A percentile compares a stretch with the other conserved stretches of the same genome.
Evolutionary conservation across 140 eudicot species (phyloP).

Genomic region (Oenanthe javanica): DNA sequence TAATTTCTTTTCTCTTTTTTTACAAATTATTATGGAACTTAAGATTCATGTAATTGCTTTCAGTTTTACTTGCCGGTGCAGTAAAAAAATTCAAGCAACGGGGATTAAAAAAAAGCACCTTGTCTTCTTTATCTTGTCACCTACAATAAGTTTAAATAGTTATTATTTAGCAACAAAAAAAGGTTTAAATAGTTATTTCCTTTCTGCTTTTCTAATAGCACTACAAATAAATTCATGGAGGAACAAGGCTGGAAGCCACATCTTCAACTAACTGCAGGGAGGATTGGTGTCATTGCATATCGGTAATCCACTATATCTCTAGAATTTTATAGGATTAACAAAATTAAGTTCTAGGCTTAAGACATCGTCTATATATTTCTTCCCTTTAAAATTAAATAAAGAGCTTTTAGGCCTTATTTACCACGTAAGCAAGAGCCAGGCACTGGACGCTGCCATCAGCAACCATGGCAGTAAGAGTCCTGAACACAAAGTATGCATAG

Average conservation of each 20-base stretch:
- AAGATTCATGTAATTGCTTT: not conserved
- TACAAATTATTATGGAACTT: not conserved
- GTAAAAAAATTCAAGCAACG: not conserved
- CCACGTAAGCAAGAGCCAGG: conserved; percentile 45
- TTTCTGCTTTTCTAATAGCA: not conserved
- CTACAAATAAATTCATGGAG: not conserved
- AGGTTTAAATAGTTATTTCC: not conserved
- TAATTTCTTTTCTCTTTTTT: not conserved
- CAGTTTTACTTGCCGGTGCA: not conserved
- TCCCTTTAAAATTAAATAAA: too few species aligned
- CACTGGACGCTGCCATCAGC: conserved; percentile 25
- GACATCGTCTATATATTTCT: not conserved
- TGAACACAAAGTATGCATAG: conserved; percentile 33
- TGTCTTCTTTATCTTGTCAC: not conserved
- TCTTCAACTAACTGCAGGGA: not conserved
- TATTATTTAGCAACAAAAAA: too few species aligned
- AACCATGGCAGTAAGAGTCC: conserved; percentile 29
- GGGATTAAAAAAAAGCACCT: not conserved
- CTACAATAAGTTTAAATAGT: not conserved
- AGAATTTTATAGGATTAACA: not conserved
- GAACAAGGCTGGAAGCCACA: not conserved
- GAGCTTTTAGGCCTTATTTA: conserved; percentile 7
- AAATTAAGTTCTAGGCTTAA: not conserved
- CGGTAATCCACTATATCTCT: not conserved
- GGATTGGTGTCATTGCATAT: not conserved